Evolutionary conservation across 2,329 filamentous ascomycete species (phyloP).

Genomic region (Pseudopithomyces chartarum): DNA sequence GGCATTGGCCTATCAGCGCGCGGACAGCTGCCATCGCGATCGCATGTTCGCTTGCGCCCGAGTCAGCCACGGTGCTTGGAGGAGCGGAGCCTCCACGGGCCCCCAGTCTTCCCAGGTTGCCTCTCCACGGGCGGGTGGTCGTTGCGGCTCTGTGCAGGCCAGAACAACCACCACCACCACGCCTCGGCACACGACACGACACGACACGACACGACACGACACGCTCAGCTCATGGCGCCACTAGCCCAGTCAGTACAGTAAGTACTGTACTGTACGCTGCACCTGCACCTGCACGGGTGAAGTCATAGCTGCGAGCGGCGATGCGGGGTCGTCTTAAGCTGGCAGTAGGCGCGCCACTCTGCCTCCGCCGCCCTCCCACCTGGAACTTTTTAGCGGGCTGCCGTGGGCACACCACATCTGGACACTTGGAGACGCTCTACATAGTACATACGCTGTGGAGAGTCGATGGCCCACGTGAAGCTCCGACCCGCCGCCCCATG

Average conservation of each 20-base stretch:
- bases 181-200: no score
- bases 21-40: not conserved
- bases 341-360: not conserved
- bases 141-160: no score
- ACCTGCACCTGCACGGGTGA: constrained; percentile 10
- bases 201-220: no score
- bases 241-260: no score
- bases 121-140: no score
- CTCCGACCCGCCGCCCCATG: not conserved
- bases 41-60: not conserved
- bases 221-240: not conserved
- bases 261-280: no score
- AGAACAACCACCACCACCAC: no score
- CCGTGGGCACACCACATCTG: constrained; percentile 11
- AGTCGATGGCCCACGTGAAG: constrained; percentile 2
- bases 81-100: no score
- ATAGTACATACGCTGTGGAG: constrained; percentile 13
- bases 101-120: no score
- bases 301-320: constrained; percentile 17
- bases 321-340: constrained; percentile 21
- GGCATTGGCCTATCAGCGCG: constrained; percentile 14
- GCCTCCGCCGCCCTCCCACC: constrained; percentile 9
- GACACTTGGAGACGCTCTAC: not conserved
- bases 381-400: constrained; percentile 2
- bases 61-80: not conserved